These are phyloP conservation scores for Aotearoamyces nothofagi DNA, from an alignment of 2,329 filamentous ascomycete species.

Conservation along the genomic window DNA sequence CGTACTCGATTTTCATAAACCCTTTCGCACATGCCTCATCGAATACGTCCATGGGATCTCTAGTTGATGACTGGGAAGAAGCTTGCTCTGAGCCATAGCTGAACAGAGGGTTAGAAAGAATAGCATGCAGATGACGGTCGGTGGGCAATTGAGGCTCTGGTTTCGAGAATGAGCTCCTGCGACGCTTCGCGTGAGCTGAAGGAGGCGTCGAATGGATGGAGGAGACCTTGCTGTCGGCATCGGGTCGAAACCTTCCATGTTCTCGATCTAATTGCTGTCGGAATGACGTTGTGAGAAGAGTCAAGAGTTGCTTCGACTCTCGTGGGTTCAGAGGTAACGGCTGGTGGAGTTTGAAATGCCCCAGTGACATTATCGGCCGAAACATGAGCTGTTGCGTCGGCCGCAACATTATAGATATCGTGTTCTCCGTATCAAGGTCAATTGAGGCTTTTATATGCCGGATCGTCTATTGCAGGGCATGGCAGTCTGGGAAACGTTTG, in stretches of 20 bases:
- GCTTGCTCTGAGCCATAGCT: slow-evolving; percentile 1
- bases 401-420: slow-evolving; percentile 24
- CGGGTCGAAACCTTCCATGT: too few species aligned
- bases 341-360: slow-evolving; percentile 31
- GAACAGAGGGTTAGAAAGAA: slow-evolving; percentile 35
- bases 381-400: slow-evolving; percentile 20
- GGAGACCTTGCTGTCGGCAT: not conserved
- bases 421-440: too few species aligned
- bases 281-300: slow-evolving; percentile 46
- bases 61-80: not conserved
- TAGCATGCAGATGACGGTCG: slow-evolving; percentile 29
- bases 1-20: slow-evolving; percentile 15
- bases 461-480: too few species aligned
- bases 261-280: slow-evolving; percentile 44
- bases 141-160: slow-evolving; percentile 18
- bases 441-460: too few species aligned
- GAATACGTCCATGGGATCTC: slow-evolving; percentile 18
- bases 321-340: slow-evolving; percentile 34
- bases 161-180: slow-evolving; percentile 6
- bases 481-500: too few species aligned
- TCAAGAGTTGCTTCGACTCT: slow-evolving; percentile 43
- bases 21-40: slow-evolving; percentile 16
- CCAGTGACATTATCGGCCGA: slow-evolving; percentile 28
- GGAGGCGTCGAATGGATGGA: slow-evolving; percentile 1
- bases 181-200: slow-evolving; percentile 3